Conservation (phyloP, 768 basidiomycete species). For the Psilocybe sp. region DNA sequence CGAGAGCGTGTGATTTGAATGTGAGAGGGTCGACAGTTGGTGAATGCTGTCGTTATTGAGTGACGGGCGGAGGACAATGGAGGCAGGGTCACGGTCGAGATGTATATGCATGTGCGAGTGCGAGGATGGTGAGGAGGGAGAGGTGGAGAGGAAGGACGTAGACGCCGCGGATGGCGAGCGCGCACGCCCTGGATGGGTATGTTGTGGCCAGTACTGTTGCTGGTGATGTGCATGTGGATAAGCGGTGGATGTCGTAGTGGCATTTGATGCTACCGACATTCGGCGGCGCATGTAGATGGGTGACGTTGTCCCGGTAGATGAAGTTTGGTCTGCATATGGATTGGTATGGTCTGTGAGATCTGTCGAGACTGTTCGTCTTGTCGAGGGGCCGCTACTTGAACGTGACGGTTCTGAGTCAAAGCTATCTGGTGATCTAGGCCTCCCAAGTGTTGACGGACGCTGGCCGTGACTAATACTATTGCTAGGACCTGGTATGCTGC, state of each 20-base stretch:
- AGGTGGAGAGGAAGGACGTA: conserved; percentile 26
- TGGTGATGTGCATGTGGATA: background rate
- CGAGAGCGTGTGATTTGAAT: conserved; percentile 90
- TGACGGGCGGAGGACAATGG: conserved; percentile 10
- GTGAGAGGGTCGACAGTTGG: conserved; percentile 80
- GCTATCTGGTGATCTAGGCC: too few species aligned
- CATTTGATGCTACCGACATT: conserved; percentile 11
- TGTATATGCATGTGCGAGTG: background rate
- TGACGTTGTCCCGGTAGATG: background rate
- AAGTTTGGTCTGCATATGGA: conserved; percentile 5
- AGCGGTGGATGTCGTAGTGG: conserved; percentile 4
- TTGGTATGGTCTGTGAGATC: conserved; percentile 18
- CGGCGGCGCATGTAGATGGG: conserved; percentile 17
- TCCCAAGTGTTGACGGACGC: too few species aligned
- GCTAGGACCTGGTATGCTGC: too few species aligned
- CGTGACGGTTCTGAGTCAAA: conserved; percentile 26
- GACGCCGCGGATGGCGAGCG: conserved; percentile 27
- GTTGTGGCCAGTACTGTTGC: conserved; percentile 7
- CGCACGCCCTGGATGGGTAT: conserved; percentile 12
- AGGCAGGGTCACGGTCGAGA: background rate
- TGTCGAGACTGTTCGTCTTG: conserved; percentile 44
- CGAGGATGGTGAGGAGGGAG: conserved; percentile 11
- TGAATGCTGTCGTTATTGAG: conserved; percentile 39
- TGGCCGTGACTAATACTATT: too few species aligned
- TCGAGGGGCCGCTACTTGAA: conserved; percentile 43